phyloP scores from a whole-genome alignment of 1,284 basidiomycete species.

The Moesziomyces sp. region DNA sequence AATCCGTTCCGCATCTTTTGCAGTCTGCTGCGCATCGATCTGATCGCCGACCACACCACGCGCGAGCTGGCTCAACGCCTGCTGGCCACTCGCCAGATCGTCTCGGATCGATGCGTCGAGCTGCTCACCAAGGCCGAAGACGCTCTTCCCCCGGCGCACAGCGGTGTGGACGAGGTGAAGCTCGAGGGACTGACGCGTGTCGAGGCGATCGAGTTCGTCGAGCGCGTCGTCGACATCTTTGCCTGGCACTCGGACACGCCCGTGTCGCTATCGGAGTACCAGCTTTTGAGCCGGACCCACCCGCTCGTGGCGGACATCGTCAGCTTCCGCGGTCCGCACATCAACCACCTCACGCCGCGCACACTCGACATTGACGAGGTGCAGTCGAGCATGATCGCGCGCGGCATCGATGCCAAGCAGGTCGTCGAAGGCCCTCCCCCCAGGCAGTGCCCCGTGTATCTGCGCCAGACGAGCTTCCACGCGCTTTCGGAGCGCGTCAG shows the following conservation, averaged over 20 bases:
- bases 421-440: slow-evolving; percentile 69
- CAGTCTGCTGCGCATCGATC: slow-evolving; percentile 67
- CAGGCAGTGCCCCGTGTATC: slow-evolving; percentile 67
- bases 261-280: slow-evolving; percentile 65
- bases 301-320: slow-evolving; percentile 69
- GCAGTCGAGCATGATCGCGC: slow-evolving; percentile 67
- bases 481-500: slow-evolving; percentile 68
- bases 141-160: slow-evolving; percentile 42
- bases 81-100: slow-evolving; percentile 67
- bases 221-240: slow-evolving; percentile 68
- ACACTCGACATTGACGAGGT: slow-evolving; percentile 70
- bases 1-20: slow-evolving; percentile 70
- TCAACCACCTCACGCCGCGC: slow-evolving; percentile 70
- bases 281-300: slow-evolving; percentile 64
- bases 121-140: slow-evolving; percentile 66
- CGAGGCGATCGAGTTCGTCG: slow-evolving; percentile 61
- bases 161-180: slow-evolving; percentile 14
- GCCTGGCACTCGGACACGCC: slow-evolving; percentile 69
- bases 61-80: slow-evolving; percentile 59
- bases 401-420: slow-evolving; percentile 69
- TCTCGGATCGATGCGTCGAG: slow-evolving; percentile 61
- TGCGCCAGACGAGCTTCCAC: slow-evolving; percentile 70
- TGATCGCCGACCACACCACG: slow-evolving; percentile 62
- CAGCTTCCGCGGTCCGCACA: slow-evolving; percentile 69
- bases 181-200: neutral